Base-by-base conservation (phyloP, 1,284 basidiomycete genomes). In the Entoloma clypeatum region DNA sequence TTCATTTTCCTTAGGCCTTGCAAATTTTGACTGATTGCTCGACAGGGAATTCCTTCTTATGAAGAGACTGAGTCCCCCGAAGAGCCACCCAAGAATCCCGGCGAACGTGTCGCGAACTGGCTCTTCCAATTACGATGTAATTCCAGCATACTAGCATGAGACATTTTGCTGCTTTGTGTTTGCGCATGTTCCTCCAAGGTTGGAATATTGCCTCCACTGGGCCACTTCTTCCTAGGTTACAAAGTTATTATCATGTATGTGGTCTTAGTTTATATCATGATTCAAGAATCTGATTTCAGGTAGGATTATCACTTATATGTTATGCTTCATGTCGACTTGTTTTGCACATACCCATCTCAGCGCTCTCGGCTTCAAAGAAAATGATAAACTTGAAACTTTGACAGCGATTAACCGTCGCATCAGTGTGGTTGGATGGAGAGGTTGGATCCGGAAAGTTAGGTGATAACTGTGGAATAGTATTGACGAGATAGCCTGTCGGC, bases 161-260 rank as follows among this genome's bases (percentile, higher is more conserved):
- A n/a, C 69, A 72, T 43, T 68, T 71, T 43, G 49, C 55, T 1
- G 50, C 65, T 0, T 51, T 72, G 9, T 71, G 65, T 49, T 71
- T 58, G 53, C 51, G 60, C 11, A 50, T 71, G 16, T 71, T 71
- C 37, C 49, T 78, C 9, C 61, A 65, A 3, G 80, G 80, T 5
- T 81, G 78, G 77, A 81, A 79, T 53, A 79, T 81, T 53, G 73
- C 72, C 1, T 71, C 72, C 7, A 71, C 72, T n/a, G 79, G 79
- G 0, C 77, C 79, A 2, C 59, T 82, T 10, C 56, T 82, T 1
- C 79, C 77, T n/a, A 62, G 66, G 2, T 71, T 82, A 10, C 77
- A 79, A 51, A 56, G 56, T 1, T 60, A 72, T 40, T 82, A 81
- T 50, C 52, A 68, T 42, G 72, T 74, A 53, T 27, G 60, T 53